Conservation (phyloP, 805 yeast species). For the Candida rishiriensis region DNA sequence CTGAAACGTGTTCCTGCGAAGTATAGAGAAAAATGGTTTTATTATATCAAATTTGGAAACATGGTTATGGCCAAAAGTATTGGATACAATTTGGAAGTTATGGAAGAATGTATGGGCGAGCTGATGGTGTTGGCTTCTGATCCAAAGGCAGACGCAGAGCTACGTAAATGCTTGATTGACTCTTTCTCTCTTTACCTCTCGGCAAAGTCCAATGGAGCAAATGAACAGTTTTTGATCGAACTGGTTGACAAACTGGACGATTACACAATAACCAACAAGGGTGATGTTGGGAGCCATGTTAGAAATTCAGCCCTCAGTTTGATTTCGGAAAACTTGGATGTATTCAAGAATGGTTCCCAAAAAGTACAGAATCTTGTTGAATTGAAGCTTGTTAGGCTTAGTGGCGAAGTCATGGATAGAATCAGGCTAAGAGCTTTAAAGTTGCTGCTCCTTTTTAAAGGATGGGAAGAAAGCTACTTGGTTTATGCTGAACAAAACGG, state of each 20-base stretch:
- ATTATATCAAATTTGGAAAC: conserved; percentile 37
- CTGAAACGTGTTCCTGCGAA: conserved; percentile 10
- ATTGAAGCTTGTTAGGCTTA: conserved; percentile 44
- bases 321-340: conserved; percentile 27
- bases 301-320: conserved; percentile 45
- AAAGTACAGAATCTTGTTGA: conserved; percentile 19
- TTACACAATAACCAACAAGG: conserved; percentile 73
- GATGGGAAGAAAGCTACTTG: conserved; percentile 13
- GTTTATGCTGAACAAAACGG: conserved; percentile 1
- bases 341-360: conserved; percentile 7
- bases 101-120: conserved; percentile 9
- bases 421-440: conserved; percentile 40
- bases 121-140: conserved; percentile 28
- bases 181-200: conserved; percentile 23
- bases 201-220: conserved; percentile 11
- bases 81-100: conserved; percentile 21
- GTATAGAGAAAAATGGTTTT: conserved; percentile 29
- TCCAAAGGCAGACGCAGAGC: conserved; percentile 24
- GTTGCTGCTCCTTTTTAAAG: conserved; percentile 30
- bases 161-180: conserved; percentile 22
- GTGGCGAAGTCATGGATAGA: conserved; percentile 61
- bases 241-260: conserved; percentile 54
- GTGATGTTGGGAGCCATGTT: conserved; percentile 86
- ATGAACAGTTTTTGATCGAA: conserved; percentile 3
- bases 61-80: conserved; percentile 34